phyloP scores from a whole-genome alignment of 805 yeast species.

The Komagataella ulmi region DNA sequence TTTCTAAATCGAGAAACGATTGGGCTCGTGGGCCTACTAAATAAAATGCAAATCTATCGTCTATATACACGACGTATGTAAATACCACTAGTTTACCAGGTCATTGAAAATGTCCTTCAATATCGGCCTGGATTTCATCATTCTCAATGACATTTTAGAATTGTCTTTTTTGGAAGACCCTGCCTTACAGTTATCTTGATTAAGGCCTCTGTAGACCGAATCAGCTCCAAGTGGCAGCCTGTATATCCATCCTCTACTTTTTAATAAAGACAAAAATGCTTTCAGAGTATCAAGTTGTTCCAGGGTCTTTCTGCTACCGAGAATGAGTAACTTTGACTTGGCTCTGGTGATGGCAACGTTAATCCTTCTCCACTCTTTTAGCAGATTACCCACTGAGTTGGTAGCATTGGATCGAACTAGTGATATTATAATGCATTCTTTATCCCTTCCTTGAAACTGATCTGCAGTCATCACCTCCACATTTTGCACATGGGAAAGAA shows the following conservation, averaged over 20 bases:
- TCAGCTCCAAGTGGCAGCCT: constrained; percentile 33
- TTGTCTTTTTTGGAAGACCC: neutral
- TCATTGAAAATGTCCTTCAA: neutral
- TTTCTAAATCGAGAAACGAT: neutral
- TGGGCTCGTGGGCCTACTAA: neutral
- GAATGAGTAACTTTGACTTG: constrained; percentile 62
- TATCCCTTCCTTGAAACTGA: constrained; percentile 92
- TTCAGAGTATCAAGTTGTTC: constrained; percentile 34
- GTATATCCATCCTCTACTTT: constrained; percentile 50
- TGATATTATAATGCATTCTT: constrained; percentile 81
- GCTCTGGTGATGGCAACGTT: constrained; percentile 95
- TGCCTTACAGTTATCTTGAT: neutral
- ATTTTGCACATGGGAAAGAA: constrained; percentile 18
- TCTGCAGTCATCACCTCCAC: constrained; percentile 88
- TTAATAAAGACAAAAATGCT: constrained; percentile 46
- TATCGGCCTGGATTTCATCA: neutral
- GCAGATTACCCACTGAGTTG: constrained; percentile 57
- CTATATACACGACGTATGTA: neutral
- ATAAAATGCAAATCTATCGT: neutral
- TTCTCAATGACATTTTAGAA: neutral
- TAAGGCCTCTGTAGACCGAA: constrained; percentile 15
- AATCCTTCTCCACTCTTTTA: constrained; percentile 82
- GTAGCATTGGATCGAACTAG: constrained; percentile 70
- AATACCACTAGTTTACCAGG: neutral
- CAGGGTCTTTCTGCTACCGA: constrained; percentile 67